Evolutionary conservation across 768 basidiomycete species (phyloP).

Genomic region (Termitomyces sp.): DNA sequence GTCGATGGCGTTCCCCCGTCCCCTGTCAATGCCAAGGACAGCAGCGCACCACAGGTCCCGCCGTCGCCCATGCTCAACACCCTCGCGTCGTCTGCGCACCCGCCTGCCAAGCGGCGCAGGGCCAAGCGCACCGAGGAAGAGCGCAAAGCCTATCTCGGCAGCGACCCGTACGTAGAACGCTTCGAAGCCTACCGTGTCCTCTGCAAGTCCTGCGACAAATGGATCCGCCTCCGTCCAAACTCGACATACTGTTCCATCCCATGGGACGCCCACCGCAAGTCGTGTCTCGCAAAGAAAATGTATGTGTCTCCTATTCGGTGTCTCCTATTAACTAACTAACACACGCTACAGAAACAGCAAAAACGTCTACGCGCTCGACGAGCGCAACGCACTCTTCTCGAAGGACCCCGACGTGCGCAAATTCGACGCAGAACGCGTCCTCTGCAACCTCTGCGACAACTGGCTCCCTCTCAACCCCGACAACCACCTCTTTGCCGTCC

Average conservation of each 20-base stretch:
- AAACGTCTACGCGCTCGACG: slow-evolving; percentile 58
- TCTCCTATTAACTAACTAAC: slow-evolving; percentile 7
- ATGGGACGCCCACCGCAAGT: slow-evolving; percentile 84
- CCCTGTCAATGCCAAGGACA: no score
- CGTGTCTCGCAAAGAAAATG: slow-evolving; percentile 79
- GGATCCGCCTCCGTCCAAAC: slow-evolving; percentile 83
- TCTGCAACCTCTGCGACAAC: slow-evolving; percentile 66
- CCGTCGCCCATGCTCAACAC: slow-evolving; percentile 3
- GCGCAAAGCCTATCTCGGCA: slow-evolving; percentile 66
- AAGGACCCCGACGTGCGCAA: slow-evolving; percentile 73
- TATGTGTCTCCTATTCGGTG: slow-evolving; percentile 31
- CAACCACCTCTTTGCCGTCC: slow-evolving; percentile 59
- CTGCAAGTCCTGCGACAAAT: slow-evolving; percentile 79
- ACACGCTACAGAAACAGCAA: slow-evolving; percentile 34
- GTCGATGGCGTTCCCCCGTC: no score
- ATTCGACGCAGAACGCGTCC: slow-evolving; percentile 69
- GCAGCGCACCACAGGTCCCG: not conserved
- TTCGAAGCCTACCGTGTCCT: slow-evolving; percentile 80
- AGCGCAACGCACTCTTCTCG: slow-evolving; percentile 55
- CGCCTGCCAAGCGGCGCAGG: slow-evolving; percentile 61
- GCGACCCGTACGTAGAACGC: slow-evolving; percentile 76
- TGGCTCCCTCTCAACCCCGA: slow-evolving; percentile 65
- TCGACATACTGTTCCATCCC: slow-evolving; percentile 88
- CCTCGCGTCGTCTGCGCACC: slow-evolving; percentile 23
- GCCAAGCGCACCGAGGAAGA: slow-evolving; percentile 79